These are phyloP conservation scores for Fusarium sp. DNA, from an alignment of 2,329 filamentous ascomycete genomes.

Conservation along the genomic window DNA sequence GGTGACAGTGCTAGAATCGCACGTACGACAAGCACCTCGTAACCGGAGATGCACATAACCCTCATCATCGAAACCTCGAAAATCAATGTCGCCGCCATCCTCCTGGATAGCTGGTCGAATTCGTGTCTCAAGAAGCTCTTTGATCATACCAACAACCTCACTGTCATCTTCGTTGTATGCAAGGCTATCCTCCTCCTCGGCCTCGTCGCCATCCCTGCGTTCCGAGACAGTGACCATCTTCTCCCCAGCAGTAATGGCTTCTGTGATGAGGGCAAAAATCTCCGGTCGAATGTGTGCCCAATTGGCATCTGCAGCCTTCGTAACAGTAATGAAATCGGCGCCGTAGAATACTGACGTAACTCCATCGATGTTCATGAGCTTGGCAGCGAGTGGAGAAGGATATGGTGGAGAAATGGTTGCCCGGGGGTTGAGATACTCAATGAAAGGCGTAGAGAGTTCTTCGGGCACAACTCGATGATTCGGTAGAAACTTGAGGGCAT, in stretches of 20 bases:
- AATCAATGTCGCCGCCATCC: constrained; percentile 97
- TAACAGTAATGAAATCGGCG: constrained; percentile 94
- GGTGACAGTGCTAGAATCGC: constrained; percentile 95
- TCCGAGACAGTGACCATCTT: constrained; percentile 78
- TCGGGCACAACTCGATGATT: constrained; percentile 86
- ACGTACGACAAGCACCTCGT: constrained; percentile 91
- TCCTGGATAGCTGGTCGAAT: constrained; percentile 97
- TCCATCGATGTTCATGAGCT: constrained; percentile 91
- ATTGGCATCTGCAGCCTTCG: constrained; percentile 84
- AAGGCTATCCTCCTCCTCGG: constrained; percentile 70
- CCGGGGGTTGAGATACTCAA: constrained; percentile 91
- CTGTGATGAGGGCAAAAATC: constrained; percentile 93
- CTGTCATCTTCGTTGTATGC: constrained; percentile 89
- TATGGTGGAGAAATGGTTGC: constrained; percentile 88
- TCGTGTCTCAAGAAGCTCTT: constrained; percentile 93
- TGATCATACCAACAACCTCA: constrained; percentile 98
- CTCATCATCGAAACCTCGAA: constrained; percentile 81
- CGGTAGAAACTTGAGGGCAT: constrained; percentile 95
- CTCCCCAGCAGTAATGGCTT: constrained; percentile 85
- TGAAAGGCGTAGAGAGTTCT: constrained; percentile 74
- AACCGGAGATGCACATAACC: constrained; percentile 88
- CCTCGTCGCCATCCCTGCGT: constrained; percentile 61
- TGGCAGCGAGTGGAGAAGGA: constrained; percentile 88
- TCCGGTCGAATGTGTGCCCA: constrained; percentile 97
- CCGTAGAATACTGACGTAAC: constrained; percentile 97